These are phyloP conservation scores for Jamesozyma hellenica DNA, from an alignment of 805 yeast species.

Conservation along the genomic window DNA sequence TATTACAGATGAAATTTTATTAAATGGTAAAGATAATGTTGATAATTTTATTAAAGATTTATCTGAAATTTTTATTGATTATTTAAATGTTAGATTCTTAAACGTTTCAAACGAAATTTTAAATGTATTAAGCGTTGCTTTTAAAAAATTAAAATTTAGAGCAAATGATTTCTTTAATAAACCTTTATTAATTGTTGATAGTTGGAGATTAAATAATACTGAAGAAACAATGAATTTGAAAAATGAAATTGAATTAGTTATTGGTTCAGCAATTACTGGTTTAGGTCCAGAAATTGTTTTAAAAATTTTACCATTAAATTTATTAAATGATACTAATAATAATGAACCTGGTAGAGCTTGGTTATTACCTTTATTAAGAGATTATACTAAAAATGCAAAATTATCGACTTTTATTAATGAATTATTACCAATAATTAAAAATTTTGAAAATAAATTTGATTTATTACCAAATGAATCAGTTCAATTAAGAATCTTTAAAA, in stretches of 20 bases:
- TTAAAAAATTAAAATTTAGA: slow-evolving; percentile 54
- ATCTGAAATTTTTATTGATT: slow-evolving; percentile 45
- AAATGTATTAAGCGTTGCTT: slow-evolving; percentile 52
- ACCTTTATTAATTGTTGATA: slow-evolving; percentile 65
- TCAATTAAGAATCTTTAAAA: slow-evolving; percentile 67
- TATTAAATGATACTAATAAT: slow-evolving; percentile 42
- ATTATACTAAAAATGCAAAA: slow-evolving; percentile 63
- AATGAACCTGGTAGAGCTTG: slow-evolving; percentile 80
- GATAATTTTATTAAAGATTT: slow-evolving; percentile 50
- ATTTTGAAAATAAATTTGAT: slow-evolving; percentile 41
- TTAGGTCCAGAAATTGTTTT: slow-evolving; percentile 84
- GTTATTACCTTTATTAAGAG: slow-evolving; percentile 85
- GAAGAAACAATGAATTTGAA: slow-evolving; percentile 45
- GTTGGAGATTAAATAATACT: slow-evolving; percentile 66
- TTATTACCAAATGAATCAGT: slow-evolving; percentile 45
- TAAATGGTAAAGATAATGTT: slow-evolving; percentile 45
- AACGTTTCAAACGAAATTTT: slow-evolving; percentile 67
- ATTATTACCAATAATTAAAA: slow-evolving; percentile 55
- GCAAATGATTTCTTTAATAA: slow-evolving; percentile 61
- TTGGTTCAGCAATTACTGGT: slow-evolving; percentile 66
- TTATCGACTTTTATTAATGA: slow-evolving; percentile 52
- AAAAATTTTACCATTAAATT: slow-evolving; percentile 65
- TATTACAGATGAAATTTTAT: slow-evolving; percentile 48
- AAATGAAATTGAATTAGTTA: slow-evolving; percentile 68
- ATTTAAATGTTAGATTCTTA: slow-evolving; percentile 64